phyloP scores from a whole-genome alignment of 257 asterid species.

The Lavandula angustifolia region DNA sequence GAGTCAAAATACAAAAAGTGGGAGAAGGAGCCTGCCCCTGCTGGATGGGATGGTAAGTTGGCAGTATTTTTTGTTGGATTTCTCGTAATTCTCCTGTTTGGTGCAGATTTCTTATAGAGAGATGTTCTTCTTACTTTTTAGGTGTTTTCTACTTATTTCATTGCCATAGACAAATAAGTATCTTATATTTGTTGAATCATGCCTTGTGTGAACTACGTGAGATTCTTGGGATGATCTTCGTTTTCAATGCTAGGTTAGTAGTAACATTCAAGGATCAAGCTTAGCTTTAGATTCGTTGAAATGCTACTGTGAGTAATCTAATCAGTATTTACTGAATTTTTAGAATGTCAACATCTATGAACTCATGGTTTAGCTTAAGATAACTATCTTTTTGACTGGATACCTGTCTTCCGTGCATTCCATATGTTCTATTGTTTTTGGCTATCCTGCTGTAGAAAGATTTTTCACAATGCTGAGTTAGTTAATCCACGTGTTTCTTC shows the following conservation, averaged over 20 bases:
- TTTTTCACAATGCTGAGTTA: constrained; percentile 1
- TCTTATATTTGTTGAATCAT: background rate
- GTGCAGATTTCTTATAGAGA: background rate
- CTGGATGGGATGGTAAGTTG: constrained; percentile 92
- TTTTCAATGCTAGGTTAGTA: background rate
- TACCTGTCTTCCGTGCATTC: background rate
- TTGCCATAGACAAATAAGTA: background rate
- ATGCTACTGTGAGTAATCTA: background rate
- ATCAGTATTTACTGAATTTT: background rate
- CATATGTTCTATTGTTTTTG: background rate
- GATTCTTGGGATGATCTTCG: background rate
- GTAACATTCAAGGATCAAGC: background rate
- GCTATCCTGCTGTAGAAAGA: background rate
- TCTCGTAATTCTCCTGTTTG: background rate
- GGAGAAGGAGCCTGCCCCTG: constrained; percentile 95
- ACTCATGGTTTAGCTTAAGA: background rate
- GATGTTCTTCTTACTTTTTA: background rate
- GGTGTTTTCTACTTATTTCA: background rate
- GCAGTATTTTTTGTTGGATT: constrained; percentile 13
- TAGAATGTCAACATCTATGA: background rate
- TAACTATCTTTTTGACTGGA: background rate
- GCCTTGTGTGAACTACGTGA: background rate
- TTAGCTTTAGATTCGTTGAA: background rate
- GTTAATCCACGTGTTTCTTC: background rate
- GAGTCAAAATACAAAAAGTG: constrained; percentile 84